phyloP scores from a whole-genome alignment of 2,329 filamentous ascomycete genomes.

The Trichoderma koningiopsis region DNA sequence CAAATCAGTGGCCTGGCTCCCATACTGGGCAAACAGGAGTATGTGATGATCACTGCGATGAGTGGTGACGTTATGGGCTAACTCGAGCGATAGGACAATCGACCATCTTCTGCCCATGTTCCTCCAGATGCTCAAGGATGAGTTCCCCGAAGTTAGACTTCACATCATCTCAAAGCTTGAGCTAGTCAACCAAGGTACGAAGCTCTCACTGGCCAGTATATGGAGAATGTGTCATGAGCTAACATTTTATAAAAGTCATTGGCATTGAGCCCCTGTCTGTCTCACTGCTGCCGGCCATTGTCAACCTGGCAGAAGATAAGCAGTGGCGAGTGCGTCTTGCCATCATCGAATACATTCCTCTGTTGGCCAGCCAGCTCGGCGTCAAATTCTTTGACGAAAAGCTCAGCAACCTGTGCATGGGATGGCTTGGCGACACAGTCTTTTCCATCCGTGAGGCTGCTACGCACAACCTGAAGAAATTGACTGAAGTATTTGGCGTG shows the following conservation, averaged over 20 bases:
- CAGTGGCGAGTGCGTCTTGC: constrained; percentile 97
- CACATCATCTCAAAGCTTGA: constrained; percentile 99
- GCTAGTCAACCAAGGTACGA: constrained; percentile 87
- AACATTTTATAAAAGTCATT: constrained; percentile 66
- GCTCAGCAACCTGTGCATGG: constrained; percentile 93
- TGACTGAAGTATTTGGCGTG: constrained; percentile 97
- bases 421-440: constrained; percentile 96
- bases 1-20: constrained; percentile 96
- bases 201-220: too few relatives aligned
- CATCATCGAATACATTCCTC: constrained; percentile 98
- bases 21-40: constrained; percentile 98
- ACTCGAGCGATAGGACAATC: constrained; percentile 68
- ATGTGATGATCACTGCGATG: constrained; percentile 42
- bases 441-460: constrained; percentile 98
- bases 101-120: constrained; percentile 98
- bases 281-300: constrained; percentile 93
- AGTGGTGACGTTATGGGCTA: neutral
- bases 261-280: constrained; percentile 96
- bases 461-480: constrained; percentile 95
- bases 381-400: constrained; percentile 99
- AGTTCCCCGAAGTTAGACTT: constrained; percentile 95
- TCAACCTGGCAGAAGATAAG: constrained; percentile 97
- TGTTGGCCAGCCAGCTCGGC: constrained; percentile 91
- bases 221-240: constrained; percentile 24
- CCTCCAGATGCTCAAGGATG: constrained; percentile 98